Base-by-base conservation (phyloP, 257 asterid species). In the Echites panduratus region DNA sequence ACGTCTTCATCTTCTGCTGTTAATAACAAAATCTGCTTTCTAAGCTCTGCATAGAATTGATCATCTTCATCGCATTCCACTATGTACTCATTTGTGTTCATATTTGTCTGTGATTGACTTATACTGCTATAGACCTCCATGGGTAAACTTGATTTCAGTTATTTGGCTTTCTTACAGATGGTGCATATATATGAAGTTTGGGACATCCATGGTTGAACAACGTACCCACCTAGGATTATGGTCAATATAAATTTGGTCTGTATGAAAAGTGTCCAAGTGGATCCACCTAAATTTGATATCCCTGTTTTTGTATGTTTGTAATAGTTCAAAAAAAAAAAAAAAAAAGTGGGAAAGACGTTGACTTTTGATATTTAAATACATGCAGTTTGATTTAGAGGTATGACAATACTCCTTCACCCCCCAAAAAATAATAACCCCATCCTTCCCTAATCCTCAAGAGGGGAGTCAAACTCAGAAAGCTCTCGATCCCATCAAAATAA, bases 31-130 rank as follows among this genome's bases (percentile, higher is more conserved):
- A 88, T 84, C 70, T 83, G 93, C 24, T 75, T 77, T 43, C 81
- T 79, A 1, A 88, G 86, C 73, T 90, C 96, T 19, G 72, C 52
- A 43, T 88, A 90, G 74, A 85, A 88, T 65, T 68, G 76, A 66
- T 87, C 96, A 68, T 90, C 87, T 32, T 90, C 92, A 35, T 77
- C 32, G 32, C 49, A 52, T n/a, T 77, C 81, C 50, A 11, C 66
- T 26, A 47, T 62, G 57, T 26, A 47, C 32, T 40, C 68, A 44
- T 27, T 43, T 47, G 9, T 80, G 54, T 82, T 14, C 70, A 40
- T 67, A 74, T 53, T 75, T 66, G 43, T 64, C 73, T 78, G 29
- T 44, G 70, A 47, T 20, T 20, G 24, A 56, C 65, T 20, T 35
- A n/a, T 66, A 17, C 12, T 74, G 9, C 56, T 56, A 6, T 41